Conservation (phyloP, 2,329 filamentous ascomycete genomes). For the Diaporthe ampelina region DNA sequence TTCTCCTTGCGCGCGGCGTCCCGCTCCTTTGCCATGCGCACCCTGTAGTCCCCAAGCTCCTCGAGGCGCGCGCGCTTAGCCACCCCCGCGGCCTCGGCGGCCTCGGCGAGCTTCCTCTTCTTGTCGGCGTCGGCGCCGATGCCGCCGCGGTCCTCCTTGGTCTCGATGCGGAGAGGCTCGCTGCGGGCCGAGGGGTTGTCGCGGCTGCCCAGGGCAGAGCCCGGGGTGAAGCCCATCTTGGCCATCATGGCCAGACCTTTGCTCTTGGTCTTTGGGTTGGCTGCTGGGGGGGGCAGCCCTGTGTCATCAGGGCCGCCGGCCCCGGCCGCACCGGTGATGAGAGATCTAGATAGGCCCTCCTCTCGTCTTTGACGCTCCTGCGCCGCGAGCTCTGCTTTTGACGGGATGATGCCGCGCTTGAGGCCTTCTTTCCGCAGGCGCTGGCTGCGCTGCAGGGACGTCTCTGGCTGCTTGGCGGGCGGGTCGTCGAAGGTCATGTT, state of each 20-base stretch:
- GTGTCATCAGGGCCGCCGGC: background rate
- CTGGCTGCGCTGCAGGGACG: conserved; percentile 67
- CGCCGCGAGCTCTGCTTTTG: conserved; percentile 85
- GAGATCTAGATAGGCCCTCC: conserved; percentile 79
- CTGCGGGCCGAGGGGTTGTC: conserved; percentile 55
- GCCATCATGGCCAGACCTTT: conserved; percentile 98
- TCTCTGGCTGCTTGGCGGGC: conserved; percentile 60
- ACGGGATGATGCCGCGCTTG: conserved; percentile 76
- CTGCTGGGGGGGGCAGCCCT: background rate
- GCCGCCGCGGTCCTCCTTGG: conserved; percentile 86
- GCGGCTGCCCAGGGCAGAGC: conserved; percentile 79
- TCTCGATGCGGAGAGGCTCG: conserved; percentile 81
- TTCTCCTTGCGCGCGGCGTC: conserved; percentile 78
- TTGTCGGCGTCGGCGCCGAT: conserved; percentile 88
- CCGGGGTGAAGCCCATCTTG: conserved; percentile 89
- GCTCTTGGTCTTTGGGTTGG: conserved; percentile 79
- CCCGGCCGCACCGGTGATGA: conserved; percentile 67
- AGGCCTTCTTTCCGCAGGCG: conserved; percentile 74
- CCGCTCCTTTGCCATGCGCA: conserved; percentile 77
- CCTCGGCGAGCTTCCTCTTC: conserved; percentile 81
- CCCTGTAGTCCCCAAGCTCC: conserved; percentile 73
- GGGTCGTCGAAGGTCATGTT: conserved; percentile 88
- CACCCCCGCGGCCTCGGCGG: conserved; percentile 60
- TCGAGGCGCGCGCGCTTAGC: conserved; percentile 73
- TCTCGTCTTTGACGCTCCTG: conserved; percentile 81